phyloP scores from a whole-genome alignment of 1,139 yeast species.

The Candida anutae region DNA sequence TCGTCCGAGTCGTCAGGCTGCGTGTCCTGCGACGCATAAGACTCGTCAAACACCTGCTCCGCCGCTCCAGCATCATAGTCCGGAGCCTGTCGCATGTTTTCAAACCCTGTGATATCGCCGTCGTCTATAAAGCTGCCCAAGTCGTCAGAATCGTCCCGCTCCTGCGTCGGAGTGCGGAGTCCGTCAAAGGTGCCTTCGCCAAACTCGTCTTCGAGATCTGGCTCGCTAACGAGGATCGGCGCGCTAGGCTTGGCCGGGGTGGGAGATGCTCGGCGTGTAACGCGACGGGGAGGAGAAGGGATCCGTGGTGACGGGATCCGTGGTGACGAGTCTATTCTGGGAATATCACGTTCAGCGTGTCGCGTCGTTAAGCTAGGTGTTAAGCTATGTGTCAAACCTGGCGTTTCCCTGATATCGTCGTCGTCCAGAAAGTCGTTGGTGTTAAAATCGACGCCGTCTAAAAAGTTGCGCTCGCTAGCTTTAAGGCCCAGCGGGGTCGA shows the following conservation, averaged over 20 bases:
- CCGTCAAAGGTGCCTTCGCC: conserved; percentile 37
- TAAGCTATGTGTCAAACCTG: background rate
- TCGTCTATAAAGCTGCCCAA: conserved; percentile 31
- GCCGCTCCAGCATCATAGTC: conserved; percentile 7
- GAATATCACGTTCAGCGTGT: too few relatives aligned
- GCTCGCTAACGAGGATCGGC: conserved; percentile 1
- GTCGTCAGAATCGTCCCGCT: conserved; percentile 21
- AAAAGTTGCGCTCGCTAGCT: conserved; percentile 4
- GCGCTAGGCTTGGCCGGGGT: too few relatives aligned
- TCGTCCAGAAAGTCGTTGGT: conserved; percentile 7
- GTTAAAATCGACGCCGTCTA: conserved; percentile 6
- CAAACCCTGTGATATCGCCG: conserved; percentile 7
- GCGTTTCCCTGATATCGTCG: conserved; percentile 4
- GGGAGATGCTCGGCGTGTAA: too few relatives aligned
- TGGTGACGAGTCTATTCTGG: background rate
- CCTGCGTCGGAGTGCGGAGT: conserved; percentile 29
- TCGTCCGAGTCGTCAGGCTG: conserved; percentile 9
- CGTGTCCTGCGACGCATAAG: background rate
- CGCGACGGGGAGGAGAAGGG: conserved; percentile 1
- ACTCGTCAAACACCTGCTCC: conserved; percentile 11
- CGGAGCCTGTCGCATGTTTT: too few relatives aligned
- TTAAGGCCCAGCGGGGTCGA: background rate
- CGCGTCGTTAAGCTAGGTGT: too few relatives aligned
- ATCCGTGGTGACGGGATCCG: background rate
- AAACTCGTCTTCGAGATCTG: conserved; percentile 32